phyloP scores from a whole-genome alignment of 176 grass and related monocot genomes.

The Cenchrus purpureus region DNA sequence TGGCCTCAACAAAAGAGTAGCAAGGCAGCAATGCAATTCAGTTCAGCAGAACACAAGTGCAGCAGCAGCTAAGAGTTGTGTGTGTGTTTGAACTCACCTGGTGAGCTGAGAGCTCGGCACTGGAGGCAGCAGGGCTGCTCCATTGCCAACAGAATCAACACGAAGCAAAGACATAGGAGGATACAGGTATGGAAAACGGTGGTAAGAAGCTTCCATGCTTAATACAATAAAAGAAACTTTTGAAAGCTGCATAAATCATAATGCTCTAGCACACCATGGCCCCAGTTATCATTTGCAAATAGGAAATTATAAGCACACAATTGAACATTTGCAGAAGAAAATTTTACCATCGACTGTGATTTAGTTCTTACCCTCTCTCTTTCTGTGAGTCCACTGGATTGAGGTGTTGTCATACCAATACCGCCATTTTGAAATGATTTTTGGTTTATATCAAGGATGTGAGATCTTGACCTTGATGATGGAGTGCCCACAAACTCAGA shows the following conservation, averaged over 20 bases:
- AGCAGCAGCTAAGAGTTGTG: too few species aligned
- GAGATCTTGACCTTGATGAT: conserved; percentile 43
- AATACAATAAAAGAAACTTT: conserved; percentile 14
- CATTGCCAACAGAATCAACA: neutral
- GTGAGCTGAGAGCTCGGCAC: too few species aligned
- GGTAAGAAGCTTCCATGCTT: conserved; percentile 25
- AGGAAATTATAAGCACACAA: neutral
- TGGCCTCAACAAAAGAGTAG: too few species aligned
- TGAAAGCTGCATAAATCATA: conserved; percentile 10
- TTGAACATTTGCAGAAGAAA: conserved; percentile 30
- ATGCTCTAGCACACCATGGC: conserved; percentile 6
- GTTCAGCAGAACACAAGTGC: too few species aligned
- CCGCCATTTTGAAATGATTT: conserved; percentile 42
- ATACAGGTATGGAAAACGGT: neutral
- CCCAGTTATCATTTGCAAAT: conserved; percentile 1
- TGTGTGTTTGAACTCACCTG: too few species aligned
- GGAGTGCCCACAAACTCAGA: conserved; percentile 43
- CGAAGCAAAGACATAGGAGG: neutral
- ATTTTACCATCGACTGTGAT: conserved; percentile 72
- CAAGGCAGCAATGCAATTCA: too few species aligned
- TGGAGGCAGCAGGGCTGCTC: too few species aligned
- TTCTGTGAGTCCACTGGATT: conserved; percentile 46
- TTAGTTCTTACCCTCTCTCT: conserved; percentile 40
- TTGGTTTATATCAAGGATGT: conserved; percentile 25
- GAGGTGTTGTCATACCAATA: conserved; percentile 33